A percentile compares a stretch with the other conserved stretches of the same genome.
phyloP scores from a whole-genome alignment of 192 early-diverging fungal genomes.

The Backusella parvicylindrica region DNA sequence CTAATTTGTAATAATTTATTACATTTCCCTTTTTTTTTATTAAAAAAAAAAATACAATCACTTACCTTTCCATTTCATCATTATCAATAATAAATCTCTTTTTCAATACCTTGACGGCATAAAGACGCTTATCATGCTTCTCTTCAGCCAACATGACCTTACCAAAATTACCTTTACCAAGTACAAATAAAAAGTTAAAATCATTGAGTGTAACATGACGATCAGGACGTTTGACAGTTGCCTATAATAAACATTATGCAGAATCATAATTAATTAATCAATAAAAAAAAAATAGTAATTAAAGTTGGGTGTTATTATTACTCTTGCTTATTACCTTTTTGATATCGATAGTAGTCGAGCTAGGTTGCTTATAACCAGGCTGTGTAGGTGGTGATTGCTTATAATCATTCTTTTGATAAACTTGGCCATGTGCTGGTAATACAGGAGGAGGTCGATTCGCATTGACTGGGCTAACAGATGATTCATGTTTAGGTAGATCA shows the following conservation, averaged over 20 bases:
- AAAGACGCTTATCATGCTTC: slow-evolving; percentile 72
- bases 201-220: slow-evolving; percentile 84
- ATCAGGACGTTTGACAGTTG: background rate
- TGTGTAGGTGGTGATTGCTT: slow-evolving; percentile 48
- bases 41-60: background rate
- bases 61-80: slow-evolving; percentile 89
- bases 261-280: background rate
- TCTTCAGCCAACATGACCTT: slow-evolving; percentile 99
- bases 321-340: background rate
- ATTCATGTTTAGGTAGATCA: background rate
- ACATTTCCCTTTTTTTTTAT: no score
- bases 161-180: slow-evolving; percentile 99
- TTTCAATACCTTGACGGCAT: slow-evolving; percentile 98
- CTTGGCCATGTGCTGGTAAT: background rate
- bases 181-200: slow-evolving; percentile 90
- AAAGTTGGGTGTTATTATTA: background rate
- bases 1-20: no score
- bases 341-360: background rate
- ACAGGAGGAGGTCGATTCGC: background rate
- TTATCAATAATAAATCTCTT: slow-evolving; percentile 98
- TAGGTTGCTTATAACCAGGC: background rate
- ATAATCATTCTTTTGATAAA: slow-evolving; percentile 8
- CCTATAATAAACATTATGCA: no score
- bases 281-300: background rate
- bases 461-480: background rate